Percentiles rank a stretch among this genome's conserved stretches.
Evolutionary conservation across 768 basidiomycete genomes (phyloP).

Genomic region (Pluteus cervinus): DNA sequence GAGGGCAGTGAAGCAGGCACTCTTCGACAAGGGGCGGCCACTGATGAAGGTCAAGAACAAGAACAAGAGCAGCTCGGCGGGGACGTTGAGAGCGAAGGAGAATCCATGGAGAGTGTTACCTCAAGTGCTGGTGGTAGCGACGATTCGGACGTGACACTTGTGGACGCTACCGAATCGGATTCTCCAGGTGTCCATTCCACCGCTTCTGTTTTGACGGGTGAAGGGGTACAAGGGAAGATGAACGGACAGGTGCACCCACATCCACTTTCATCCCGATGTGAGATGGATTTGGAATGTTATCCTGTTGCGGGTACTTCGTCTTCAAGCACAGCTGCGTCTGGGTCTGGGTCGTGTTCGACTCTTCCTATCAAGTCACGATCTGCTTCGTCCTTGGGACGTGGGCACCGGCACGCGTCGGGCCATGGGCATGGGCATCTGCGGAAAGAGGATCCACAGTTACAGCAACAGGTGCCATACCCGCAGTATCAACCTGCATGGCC

Average conservation of each 20-base stretch:
- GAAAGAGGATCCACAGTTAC: slow-evolving; percentile 6
- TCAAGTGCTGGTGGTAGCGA: slow-evolving; percentile 35
- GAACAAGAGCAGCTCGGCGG: slow-evolving; percentile 16
- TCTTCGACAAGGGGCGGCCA: background rate
- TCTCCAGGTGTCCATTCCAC: slow-evolving; percentile 10
- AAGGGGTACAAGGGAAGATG: background rate
- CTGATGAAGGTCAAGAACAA: slow-evolving; percentile 11
- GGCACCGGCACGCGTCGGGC: slow-evolving; percentile 1
- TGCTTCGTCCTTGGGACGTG: background rate
- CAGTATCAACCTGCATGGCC: slow-evolving; percentile 28
- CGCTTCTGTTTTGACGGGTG: slow-evolving; percentile 3
- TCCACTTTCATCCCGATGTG: background rate
- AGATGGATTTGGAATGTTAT: background rate
- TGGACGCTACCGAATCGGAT: slow-evolving; percentile 39
- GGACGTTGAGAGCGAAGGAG: slow-evolving; percentile 25
- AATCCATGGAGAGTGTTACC: slow-evolving; percentile 24
- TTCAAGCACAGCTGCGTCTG: background rate
- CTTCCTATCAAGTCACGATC: no score
- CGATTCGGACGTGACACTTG: slow-evolving; percentile 53
- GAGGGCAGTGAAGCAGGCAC: no score
- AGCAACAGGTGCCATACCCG: slow-evolving; percentile 6
- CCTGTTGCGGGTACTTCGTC: background rate
- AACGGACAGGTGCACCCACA: slow-evolving; percentile 5
- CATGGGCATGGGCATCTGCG: slow-evolving; percentile 5
- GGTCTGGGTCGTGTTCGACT: slow-evolving; percentile 1